Base-by-base conservation (phyloP, 371 early-diverging fungal genomes). In the Mucor lusitanicus region DNA sequence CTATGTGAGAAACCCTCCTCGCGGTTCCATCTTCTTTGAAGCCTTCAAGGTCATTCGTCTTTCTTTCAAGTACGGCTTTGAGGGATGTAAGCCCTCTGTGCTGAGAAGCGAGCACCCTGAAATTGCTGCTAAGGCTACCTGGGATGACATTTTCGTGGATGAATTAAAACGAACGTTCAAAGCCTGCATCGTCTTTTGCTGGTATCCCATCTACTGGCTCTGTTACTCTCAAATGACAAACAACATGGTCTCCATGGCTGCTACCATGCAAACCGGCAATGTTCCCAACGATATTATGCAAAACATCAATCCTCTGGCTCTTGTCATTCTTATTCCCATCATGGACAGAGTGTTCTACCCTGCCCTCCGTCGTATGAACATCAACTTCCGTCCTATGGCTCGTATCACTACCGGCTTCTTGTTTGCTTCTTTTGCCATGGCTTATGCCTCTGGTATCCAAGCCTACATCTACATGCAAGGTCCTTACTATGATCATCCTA, bases 151-250 rank as follows among this genome's bases (percentile, higher is more conserved):
- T 60, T 93, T 91, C 70, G 87, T 93, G 9, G 82, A 88, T 27
- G 92, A 91, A 76, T 77, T 93, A 66, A 80, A 81, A 67, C 79
- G 81, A 53, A 80, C 90, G 5, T 76, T 91, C 53, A 78, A 79
- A 35, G 90, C 92, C 35, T 91, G 90, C 81, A 81, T 84, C 65
- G 88, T 92, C 13, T 92, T 94, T 72, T 69, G 83, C 59, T 88
- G 88, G 81, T 92, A 79, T 68, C 91, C 92, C 19, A 71, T 94
- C 61, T 94, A 88, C 83, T 94, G 94, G 94, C 85, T 90, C 28
- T 84, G 88, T 69, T 92, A 92, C 76, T 74, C 76, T 53, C 91
- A 94, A 79, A 91, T 93, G 84, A 80, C 80, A 55, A 89, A 88
- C 78, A 92, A 92, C 74, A 79, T 94, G 76, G 79, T 93, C 39